These are phyloP conservation scores for Asterophora lycoperdoides DNA, from an alignment of 768 basidiomycete species.

Conservation along the genomic window DNA sequence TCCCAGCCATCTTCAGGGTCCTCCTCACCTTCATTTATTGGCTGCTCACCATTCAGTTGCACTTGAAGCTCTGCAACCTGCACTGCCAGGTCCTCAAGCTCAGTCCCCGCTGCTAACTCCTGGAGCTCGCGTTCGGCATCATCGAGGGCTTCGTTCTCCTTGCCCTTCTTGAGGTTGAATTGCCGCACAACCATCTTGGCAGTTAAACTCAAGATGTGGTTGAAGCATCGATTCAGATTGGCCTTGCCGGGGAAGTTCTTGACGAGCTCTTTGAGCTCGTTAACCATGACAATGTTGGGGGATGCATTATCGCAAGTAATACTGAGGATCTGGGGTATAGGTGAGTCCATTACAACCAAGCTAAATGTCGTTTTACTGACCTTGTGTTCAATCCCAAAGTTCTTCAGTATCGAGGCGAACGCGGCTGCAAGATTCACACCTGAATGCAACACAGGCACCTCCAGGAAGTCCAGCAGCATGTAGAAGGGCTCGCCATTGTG, in stretches of 20 bases:
- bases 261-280: slow-evolving; percentile 19
- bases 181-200: slow-evolving; percentile 26
- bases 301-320: too few species aligned
- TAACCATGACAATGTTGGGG: slow-evolving; percentile 30
- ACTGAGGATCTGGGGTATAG: slow-evolving; percentile 21
- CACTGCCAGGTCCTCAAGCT: neutral
- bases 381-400: slow-evolving; percentile 29
- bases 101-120: slow-evolving; percentile 12
- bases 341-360: too few species aligned
- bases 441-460: slow-evolving; percentile 26
- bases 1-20: slow-evolving; percentile 22
- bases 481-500: slow-evolving; percentile 18
- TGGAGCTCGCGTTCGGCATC: slow-evolving; percentile 4
- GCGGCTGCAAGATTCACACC: slow-evolving; percentile 27
- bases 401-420: slow-evolving; percentile 25
- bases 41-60: slow-evolving; percentile 10
- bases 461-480: slow-evolving; percentile 31
- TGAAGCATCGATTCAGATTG: slow-evolving; percentile 28
- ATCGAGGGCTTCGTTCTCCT: slow-evolving; percentile 7
- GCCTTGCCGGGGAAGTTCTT: slow-evolving; percentile 14
- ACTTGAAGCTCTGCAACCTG: slow-evolving; percentile 10
- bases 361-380: slow-evolving; percentile 20
- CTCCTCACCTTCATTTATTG: slow-evolving; percentile 14
- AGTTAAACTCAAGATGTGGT: slow-evolving; percentile 31
- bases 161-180: slow-evolving; percentile 25